phyloP scores from a whole-genome alignment of 1,284 basidiomycete genomes.

The Trichosporon sp. region DNA sequence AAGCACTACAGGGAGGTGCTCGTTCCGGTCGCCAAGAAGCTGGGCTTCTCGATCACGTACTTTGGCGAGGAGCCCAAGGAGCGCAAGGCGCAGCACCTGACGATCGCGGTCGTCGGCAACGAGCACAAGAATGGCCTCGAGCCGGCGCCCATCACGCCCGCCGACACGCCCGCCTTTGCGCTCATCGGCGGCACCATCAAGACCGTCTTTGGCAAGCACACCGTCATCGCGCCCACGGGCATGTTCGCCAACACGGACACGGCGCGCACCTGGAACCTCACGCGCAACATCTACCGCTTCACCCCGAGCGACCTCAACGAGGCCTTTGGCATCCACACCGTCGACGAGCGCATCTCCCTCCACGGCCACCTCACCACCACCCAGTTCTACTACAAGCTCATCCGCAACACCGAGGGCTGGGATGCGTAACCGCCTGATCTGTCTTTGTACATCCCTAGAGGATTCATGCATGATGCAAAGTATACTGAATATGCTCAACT shows the following conservation, averaged over 20 bases:
- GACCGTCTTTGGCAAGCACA: constrained; percentile 46
- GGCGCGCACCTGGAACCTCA: constrained; percentile 49
- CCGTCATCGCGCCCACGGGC: constrained; percentile 51
- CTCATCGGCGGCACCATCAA: constrained; percentile 50
- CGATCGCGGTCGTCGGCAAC: constrained; percentile 10
- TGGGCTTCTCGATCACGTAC: constrained; percentile 45
- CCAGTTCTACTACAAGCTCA: constrained; percentile 53
- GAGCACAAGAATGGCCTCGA: constrained; percentile 37
- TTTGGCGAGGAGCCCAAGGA: constrained; percentile 25
- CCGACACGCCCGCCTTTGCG: constrained; percentile 43
- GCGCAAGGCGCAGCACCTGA: constrained; percentile 12
- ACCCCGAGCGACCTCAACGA: constrained; percentile 42
- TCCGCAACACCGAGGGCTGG: constrained; percentile 52
- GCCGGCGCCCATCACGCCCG: constrained; percentile 52
- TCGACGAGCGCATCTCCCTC: constrained; percentile 51
- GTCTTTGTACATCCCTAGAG: neutral
- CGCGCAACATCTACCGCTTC: constrained; percentile 53
- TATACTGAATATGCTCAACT: neutral
- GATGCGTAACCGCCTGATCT: neutral
- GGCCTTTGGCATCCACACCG: constrained; percentile 52
- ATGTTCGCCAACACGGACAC: constrained; percentile 54
- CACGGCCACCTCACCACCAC: constrained; percentile 51
- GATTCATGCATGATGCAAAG: neutral
- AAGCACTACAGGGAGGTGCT: constrained; percentile 47
- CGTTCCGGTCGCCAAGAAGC: constrained; percentile 43